Percentiles rank a stretch among this genome's conserved stretches.
These are phyloP conservation scores for Pseudocercospora pini-densiflorae DNA, from an alignment of 2,329 filamentous ascomycete genomes.

Conservation along the genomic window DNA sequence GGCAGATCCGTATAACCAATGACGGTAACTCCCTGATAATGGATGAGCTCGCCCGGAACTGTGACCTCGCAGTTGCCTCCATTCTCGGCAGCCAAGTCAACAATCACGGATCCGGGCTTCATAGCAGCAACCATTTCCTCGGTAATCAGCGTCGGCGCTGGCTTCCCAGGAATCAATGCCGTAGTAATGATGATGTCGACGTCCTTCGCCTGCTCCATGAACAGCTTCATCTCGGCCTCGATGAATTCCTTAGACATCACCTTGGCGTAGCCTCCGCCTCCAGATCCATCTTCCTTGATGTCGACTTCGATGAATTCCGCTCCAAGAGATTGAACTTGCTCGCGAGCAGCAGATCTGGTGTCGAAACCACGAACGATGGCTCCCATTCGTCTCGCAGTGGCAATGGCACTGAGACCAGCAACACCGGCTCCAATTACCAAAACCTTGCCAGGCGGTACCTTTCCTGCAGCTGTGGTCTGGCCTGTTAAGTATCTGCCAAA, in stretches of 20 bases:
- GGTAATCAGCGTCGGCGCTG: slow-evolving; percentile 82
- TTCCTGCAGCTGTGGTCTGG: slow-evolving; percentile 86
- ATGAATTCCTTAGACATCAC: slow-evolving; percentile 95
- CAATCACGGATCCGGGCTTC: slow-evolving; percentile 87
- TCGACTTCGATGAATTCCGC: slow-evolving; percentile 90
- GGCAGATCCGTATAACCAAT: slow-evolving; percentile 80
- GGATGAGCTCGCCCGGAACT: slow-evolving; percentile 67
- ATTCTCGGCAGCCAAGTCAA: slow-evolving; percentile 85
- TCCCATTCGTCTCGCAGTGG: slow-evolving; percentile 81
- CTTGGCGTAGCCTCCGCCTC: slow-evolving; percentile 86
- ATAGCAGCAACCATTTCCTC: slow-evolving; percentile 80
- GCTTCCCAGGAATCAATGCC: slow-evolving; percentile 83
- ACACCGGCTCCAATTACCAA: slow-evolving; percentile 90
- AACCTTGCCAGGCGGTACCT: slow-evolving; percentile 89
- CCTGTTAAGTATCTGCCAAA: slow-evolving; percentile 89
- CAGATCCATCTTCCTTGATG: slow-evolving; percentile 80
- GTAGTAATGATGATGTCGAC: slow-evolving; percentile 94
- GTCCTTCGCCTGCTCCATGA: slow-evolving; percentile 82
- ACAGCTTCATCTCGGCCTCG: slow-evolving; percentile 90
- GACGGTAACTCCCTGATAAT: slow-evolving; percentile 75
- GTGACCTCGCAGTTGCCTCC: slow-evolving; percentile 89
- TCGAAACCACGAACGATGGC: slow-evolving; percentile 91
- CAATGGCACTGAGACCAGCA: slow-evolving; percentile 85
- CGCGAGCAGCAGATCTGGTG: slow-evolving; percentile 82
- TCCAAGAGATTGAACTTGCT: slow-evolving; percentile 88